These are phyloP conservation scores for Zelopaecilomyces penicillatus DNA, from an alignment of 2,329 filamentous ascomycete species.

Conservation along the genomic window DNA sequence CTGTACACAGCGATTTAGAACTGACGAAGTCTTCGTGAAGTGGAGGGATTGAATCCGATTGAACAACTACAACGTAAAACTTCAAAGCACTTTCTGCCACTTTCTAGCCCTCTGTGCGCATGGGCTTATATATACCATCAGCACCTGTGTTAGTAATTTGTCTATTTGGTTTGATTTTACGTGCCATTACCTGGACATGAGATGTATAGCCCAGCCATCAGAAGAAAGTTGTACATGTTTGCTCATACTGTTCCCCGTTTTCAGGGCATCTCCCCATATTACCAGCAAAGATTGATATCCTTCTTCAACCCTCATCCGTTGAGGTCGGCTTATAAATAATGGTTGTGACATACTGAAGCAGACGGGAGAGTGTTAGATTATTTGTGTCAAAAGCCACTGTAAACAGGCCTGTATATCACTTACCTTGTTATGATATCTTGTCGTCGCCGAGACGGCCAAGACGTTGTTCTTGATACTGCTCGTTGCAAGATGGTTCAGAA, in stretches of 20 bases:
- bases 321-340: constrained; percentile 92
- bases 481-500: constrained; percentile 91
- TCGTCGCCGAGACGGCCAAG: constrained; percentile 89
- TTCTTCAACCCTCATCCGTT: constrained; percentile 35
- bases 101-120: background rate
- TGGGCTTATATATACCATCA: background rate
- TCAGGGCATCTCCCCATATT: too few species aligned
- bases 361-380: background rate
- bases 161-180: background rate
- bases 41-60: constrained; percentile 53
- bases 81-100: too few species aligned
- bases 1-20: constrained; percentile 76
- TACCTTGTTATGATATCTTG: constrained; percentile 94
- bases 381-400: background rate
- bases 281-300: too few species aligned
- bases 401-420: constrained; percentile 12
- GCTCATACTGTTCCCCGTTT: too few species aligned
- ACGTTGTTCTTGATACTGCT: constrained; percentile 98
- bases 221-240: too few species aligned
- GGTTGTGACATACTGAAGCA: constrained; percentile 78
- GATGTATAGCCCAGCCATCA: too few species aligned
- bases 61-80: too few species aligned
- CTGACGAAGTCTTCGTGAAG: constrained; percentile 70
- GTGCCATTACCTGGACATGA: too few species aligned
- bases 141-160: too few species aligned